phyloP scores from a whole-genome alignment of 1,284 basidiomycete genomes.

The Irpex rosettiformis region DNA sequence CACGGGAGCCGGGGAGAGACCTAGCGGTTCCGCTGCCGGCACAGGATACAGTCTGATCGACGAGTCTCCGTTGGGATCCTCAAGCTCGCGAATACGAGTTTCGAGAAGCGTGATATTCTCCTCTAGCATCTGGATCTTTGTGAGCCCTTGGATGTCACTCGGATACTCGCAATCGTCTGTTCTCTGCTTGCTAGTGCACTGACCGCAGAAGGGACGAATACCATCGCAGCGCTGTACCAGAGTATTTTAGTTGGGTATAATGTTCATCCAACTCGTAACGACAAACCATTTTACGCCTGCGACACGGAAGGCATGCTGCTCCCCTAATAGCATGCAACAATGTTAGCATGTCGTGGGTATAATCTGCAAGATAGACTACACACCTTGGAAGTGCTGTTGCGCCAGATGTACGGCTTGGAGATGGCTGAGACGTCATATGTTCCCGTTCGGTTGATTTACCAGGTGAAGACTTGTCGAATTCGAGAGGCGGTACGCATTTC shows the following conservation, averaged over 20 bases:
- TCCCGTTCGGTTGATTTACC: neutral
- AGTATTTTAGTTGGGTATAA: neutral
- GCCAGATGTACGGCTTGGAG: neutral
- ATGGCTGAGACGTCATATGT: neutral
- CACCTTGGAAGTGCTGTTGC: conserved; percentile 9
- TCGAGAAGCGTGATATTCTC: conserved; percentile 29
- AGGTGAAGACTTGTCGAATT: neutral
- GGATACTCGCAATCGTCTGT: conserved; percentile 30
- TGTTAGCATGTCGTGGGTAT: too few relatives aligned
- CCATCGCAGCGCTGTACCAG: conserved; percentile 27
- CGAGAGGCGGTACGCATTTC: neutral
- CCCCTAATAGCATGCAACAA: too few relatives aligned
- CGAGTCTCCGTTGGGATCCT: conserved; percentile 21
- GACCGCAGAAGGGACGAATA: conserved; percentile 26
- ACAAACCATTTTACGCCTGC: conserved; percentile 19
- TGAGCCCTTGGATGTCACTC: conserved; percentile 23
- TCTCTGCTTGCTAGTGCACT: conserved; percentile 22
- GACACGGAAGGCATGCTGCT: conserved; percentile 18
- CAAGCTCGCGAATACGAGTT: conserved; percentile 26
- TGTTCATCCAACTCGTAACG: neutral
- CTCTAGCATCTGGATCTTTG: conserved; percentile 26
- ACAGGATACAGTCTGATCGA: conserved; percentile 21
- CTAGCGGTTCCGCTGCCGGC: neutral
- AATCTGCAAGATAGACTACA: too few relatives aligned
- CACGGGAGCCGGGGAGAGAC: neutral